These are phyloP conservation scores for Mrakia frigida DNA, from an alignment of 768 basidiomycete species.

Conservation along the genomic window DNA sequence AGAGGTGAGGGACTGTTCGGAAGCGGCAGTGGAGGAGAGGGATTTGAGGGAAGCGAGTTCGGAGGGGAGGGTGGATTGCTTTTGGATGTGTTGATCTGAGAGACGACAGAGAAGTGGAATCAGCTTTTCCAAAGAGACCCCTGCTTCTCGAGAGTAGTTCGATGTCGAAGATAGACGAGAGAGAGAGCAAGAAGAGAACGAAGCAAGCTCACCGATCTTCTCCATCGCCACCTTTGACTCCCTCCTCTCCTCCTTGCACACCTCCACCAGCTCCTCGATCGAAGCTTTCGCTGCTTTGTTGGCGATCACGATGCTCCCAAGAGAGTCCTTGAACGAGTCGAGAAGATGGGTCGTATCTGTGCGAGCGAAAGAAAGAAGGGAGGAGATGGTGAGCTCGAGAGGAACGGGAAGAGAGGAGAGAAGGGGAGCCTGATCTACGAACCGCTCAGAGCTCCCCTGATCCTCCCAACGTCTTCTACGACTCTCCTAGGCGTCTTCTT, in stretches of 20 bases:
- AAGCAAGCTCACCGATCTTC: no score
- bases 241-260: no score
- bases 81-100: not conserved
- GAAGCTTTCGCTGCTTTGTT: not conserved
- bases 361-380: not conserved
- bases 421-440: not conserved
- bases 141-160: no score
- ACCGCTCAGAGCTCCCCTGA: conserved; percentile 3
- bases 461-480: not conserved
- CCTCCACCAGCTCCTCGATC: no score
- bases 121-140: no score
- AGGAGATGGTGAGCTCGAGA: not conserved
- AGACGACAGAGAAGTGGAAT: not conserved
- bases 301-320: not conserved
- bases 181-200: no score
- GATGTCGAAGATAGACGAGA: no score
- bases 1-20: not conserved
- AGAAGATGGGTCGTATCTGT: not conserved
- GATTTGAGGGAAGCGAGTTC: not conserved
- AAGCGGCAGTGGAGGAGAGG: not conserved
- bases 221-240: no score
- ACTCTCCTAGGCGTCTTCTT: not conserved
- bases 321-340: not conserved
- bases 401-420: not conserved
- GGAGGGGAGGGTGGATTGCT: not conserved